Evolutionary conservation across 2,329 filamentous ascomycete genomes (phyloP), one percentile per base, ranked within the genome.

Genomic region (Dactylellina leptospora): DNA sequence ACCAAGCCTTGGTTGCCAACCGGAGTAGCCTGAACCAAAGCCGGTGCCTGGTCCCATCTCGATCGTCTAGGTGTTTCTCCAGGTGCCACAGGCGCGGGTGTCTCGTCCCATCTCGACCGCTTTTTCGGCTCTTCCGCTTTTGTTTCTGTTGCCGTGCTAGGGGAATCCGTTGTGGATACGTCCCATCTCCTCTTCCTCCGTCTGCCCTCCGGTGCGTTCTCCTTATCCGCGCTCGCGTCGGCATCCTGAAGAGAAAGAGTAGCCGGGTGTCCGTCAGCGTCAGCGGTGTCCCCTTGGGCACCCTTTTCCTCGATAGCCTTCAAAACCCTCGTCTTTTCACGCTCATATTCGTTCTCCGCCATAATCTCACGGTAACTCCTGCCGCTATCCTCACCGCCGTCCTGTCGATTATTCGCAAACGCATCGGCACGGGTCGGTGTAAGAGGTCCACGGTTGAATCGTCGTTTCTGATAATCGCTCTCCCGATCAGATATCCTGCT

Each of bases 391-490:
- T 86, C 86, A 22, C 85, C 85, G 68, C 87, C 88, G 50, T 85
- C 86, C 79, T 90, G 86, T 74, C 86, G 83, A 78, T 93, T 90
- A 74, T 88, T 86, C 23, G 90, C 90, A 78, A 96, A 96, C 27
- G 92, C 89, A 79, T 96, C 92, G 73, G 88, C 91, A 77, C 92
- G 88, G 6, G 91, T 92, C 3, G 93, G 92, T 20, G 92, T 95
- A 74, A 97, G 84, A 1, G 68, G 68, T 56, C 87, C 88, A 73
- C 95, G 92, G 79, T 96, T 89, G 80, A 96, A 96, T 70, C 93
- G 88, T 75, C 93, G 91, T 82, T 96, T 96, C 82, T 99, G 96
- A 79, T 99, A 99, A 78, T 97, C 93, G 74, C 92, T 96, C 83
- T 97, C 93, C 77, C 95, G 90, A 79, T 96, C 93, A 73, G 89